Evolutionary conservation across 1,284 basidiomycete genomes (phyloP), one percentile per base, ranked within the genome.

Genomic region (Blastosporella zonata): DNA sequence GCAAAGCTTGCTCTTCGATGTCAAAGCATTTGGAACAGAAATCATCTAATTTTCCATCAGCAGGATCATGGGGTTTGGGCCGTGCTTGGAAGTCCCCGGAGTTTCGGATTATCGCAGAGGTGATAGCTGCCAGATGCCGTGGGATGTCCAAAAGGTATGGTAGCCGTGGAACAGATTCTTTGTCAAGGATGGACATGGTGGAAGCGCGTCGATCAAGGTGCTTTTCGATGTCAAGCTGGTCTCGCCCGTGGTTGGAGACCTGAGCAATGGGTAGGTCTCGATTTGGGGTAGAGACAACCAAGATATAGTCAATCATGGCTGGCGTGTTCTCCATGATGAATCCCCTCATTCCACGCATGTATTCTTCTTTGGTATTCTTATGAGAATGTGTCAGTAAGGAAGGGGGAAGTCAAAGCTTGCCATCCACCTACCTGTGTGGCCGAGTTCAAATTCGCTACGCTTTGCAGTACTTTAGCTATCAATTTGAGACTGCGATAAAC

Each of bases 391-490:
- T 31, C 13, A 35, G 34, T 29, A 15, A 28, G 21, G 3, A 35
- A 6, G 27, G 18, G 5, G 4, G 10, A 22, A 28, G 22, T 15
- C 15, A 43, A 21, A 12, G 9, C 2, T 9, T 25, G 21, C n/a
- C n/a, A 15, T 15, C 2, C n/a, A 38, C 47, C 43, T 28, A 45
- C 48, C 23, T 18, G 7, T 12, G 43, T 21, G 15, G 37, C 87
- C 8, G 77, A 64, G 54, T 87, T 90, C 34, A 91, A 67, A 60
- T 91, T 91, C 1, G 88, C 88, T 21, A 91, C 68, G 59, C 83
- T 89, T 64, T 90, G 88, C 23, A 91, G 76, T 25, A 86, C 85
- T 63, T 88, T 90, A 1, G 87, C 88, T 46, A 91, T 82, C 52
- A 87, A 62, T 0, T 84, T 91, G 45, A 91, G 70, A 62, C 82